A percentile compares a stretch with the other conserved stretches of the same genome.
Evolutionary conservation across 2,329 filamentous ascomycete genomes (phyloP).

Genomic region (Dactylellina drechsleri): DNA sequence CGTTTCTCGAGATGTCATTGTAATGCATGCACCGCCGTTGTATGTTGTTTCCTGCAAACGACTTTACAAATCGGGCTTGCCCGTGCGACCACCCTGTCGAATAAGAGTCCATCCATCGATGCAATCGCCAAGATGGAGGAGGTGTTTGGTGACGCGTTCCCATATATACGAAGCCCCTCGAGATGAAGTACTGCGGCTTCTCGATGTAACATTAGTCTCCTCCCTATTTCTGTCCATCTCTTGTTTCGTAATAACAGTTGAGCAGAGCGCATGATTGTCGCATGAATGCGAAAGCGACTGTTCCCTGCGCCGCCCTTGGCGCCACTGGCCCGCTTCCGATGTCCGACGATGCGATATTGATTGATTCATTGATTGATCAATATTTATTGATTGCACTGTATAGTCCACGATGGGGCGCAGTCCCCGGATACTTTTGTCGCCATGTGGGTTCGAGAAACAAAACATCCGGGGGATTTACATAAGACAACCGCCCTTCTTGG

Average conservation of each 20-base stretch:
- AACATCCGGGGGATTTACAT: too few relatives aligned
- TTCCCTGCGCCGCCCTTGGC: too few relatives aligned
- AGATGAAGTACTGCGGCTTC: too few relatives aligned
- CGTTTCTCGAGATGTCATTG: neutral
- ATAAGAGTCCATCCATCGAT: neutral
- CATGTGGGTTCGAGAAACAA: too few relatives aligned
- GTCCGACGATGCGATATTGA: too few relatives aligned
- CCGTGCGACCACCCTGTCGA: neutral
- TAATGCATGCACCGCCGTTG: neutral
- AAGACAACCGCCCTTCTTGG: too few relatives aligned
- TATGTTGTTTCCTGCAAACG: neutral
- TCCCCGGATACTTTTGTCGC: too few relatives aligned
- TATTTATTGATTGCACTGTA: too few relatives aligned
- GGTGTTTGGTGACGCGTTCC: slow-evolving; percentile 13
- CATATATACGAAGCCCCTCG: neutral
- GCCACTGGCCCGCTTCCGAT: too few relatives aligned
- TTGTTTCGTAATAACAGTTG: slow-evolving; percentile 10
- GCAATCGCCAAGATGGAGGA: slow-evolving; percentile 1
- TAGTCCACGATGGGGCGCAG: too few relatives aligned
- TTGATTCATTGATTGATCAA: too few relatives aligned
- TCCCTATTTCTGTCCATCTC: slow-evolving; percentile 2
- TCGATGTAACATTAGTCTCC: slow-evolving; percentile 14
- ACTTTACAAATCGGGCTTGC: slow-evolving; percentile 5
- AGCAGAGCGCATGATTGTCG: neutral
- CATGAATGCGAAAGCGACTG: slow-evolving; percentile 1